phyloP scores from a whole-genome alignment of 2,329 filamentous ascomycete genomes.

The Calonectria hawksworthii region DNA sequence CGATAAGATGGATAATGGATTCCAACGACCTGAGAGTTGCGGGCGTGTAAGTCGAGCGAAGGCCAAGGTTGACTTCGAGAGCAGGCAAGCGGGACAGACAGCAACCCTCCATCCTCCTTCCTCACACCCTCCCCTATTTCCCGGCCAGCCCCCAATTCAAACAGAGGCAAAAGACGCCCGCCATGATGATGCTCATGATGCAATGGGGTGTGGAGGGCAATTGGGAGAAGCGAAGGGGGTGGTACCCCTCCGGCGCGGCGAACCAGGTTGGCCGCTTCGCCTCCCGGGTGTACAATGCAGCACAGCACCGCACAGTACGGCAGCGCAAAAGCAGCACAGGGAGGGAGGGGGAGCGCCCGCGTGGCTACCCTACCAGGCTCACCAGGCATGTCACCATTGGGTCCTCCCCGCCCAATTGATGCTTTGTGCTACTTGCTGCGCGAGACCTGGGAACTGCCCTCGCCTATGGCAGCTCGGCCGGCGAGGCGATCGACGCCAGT shows the following conservation, averaged over 20 bases:
- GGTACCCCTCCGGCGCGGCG: conserved; percentile 1
- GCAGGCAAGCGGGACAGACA: not conserved
- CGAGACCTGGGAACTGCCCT: not conserved
- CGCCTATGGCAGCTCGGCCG: not conserved
- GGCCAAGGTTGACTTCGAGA: not conserved
- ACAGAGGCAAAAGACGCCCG: not conserved
- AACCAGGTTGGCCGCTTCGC: not conserved
- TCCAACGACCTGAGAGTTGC: conserved; percentile 6
- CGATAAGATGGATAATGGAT: conserved; percentile 34
- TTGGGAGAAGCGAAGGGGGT: not conserved
- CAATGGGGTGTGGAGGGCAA: not conserved
- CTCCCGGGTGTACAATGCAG: conserved; percentile 1
- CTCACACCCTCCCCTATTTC: not conserved
- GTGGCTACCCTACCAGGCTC: not conserved
- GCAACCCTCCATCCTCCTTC: not conserved
- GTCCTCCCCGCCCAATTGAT: not conserved
- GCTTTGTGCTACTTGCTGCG: conserved; percentile 3
- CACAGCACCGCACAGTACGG: not conserved
- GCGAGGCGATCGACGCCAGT: conserved; percentile 12
- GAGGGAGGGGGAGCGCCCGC: conserved; percentile 2
- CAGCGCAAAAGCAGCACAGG: not conserved
- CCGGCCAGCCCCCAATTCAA: not conserved
- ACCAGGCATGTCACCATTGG: conserved; percentile 4
- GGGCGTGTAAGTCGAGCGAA: conserved; percentile 17
- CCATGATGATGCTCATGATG: not conserved